phyloP scores from a whole-genome alignment of 129 eudicot genomes.

The Chrysanthemum lavandulifolium region DNA sequence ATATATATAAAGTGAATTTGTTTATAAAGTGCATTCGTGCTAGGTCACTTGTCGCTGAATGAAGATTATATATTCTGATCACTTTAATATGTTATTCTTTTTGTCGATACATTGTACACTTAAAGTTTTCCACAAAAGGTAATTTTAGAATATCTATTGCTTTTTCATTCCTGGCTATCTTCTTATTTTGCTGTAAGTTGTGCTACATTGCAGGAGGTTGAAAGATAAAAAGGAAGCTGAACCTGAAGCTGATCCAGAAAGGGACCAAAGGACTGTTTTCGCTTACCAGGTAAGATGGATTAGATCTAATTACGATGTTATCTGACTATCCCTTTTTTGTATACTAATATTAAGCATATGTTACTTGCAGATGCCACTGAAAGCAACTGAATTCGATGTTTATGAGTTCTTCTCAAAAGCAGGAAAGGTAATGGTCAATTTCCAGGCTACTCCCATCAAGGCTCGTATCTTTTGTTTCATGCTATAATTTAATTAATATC shows the following conservation, averaged over 20 bases:
- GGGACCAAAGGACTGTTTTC: conserved; percentile 98
- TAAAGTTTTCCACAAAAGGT: conserved; percentile 22
- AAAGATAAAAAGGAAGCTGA: conserved; percentile 88
- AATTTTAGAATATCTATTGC: conserved; percentile 10
- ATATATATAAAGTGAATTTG: too few relatives aligned
- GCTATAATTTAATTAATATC: not conserved
- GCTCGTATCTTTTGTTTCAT: not conserved
- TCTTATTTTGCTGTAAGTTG: conserved; percentile 30
- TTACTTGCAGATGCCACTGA: conserved; percentile 79
- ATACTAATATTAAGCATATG: not conserved
- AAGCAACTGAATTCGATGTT: conserved; percentile 88
- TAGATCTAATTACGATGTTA: not conserved
- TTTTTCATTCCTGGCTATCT: conserved; percentile 4
- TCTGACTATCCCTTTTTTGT: not conserved
- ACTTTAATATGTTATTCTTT: too few relatives aligned
- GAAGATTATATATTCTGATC: too few relatives aligned
- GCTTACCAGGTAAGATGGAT: conserved; percentile 75
- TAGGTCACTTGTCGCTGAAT: too few relatives aligned
- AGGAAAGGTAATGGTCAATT: conserved; percentile 63
- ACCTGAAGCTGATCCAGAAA: conserved; percentile 99
- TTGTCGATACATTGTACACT: conserved; percentile 22
- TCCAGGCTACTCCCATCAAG: conserved; percentile 1
- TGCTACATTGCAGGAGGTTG: conserved; percentile 63
- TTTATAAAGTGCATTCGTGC: too few relatives aligned
- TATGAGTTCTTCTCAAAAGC: conserved; percentile 88